These are phyloP conservation scores for Hypoxylon perforatum DNA, from an alignment of 495 filamentous ascomycete genomes.

Conservation along the genomic window DNA sequence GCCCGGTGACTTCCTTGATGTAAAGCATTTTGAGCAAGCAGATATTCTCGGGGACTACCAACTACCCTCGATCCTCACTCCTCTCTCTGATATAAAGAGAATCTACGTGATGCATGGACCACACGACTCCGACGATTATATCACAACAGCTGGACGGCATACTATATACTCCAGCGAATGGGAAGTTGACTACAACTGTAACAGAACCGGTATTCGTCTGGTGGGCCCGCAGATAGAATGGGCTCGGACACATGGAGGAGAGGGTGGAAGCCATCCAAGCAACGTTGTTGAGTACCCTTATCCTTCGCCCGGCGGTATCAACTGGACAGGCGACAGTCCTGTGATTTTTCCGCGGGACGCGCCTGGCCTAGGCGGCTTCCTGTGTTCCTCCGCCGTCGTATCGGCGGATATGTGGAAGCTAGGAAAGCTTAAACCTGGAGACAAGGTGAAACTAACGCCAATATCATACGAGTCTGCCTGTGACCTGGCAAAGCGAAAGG, in stretches of 20 bases:
- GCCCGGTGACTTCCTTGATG: constrained; percentile 60
- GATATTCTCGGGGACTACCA: constrained; percentile 15
- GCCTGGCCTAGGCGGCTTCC: constrained; percentile 70
- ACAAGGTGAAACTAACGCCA: constrained; percentile 57
- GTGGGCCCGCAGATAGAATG: constrained; percentile 66
- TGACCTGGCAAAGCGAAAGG: constrained; percentile 17
- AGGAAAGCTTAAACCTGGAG: constrained; percentile 70
- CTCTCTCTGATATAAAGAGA: constrained; percentile 52
- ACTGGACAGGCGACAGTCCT: constrained; percentile 69
- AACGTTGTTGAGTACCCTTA: constrained; percentile 72
- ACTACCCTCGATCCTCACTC: constrained; percentile 29
- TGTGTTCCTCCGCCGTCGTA: constrained; percentile 64
- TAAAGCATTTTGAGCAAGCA: constrained; percentile 39
- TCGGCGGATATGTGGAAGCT: constrained; percentile 68
- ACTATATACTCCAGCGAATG: constrained; percentile 67
- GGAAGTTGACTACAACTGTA: constrained; percentile 69
- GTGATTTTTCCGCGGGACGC: constrained; percentile 68
- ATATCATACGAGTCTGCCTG: constrained; percentile 25
- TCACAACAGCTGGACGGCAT: constrained; percentile 61
- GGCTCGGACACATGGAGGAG: constrained; percentile 67
- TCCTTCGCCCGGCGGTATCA: constrained; percentile 60
- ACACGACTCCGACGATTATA: constrained; percentile 63
- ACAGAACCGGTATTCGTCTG: constrained; percentile 66
- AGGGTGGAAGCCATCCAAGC: constrained; percentile 69
- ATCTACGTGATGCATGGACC: constrained; percentile 67